A percentile compares a stretch with the other conserved stretches of the same genome.
Evolutionary conservation across 2,329 filamentous ascomycete species (phyloP).

Genomic region (Didymella pinodella): DNA sequence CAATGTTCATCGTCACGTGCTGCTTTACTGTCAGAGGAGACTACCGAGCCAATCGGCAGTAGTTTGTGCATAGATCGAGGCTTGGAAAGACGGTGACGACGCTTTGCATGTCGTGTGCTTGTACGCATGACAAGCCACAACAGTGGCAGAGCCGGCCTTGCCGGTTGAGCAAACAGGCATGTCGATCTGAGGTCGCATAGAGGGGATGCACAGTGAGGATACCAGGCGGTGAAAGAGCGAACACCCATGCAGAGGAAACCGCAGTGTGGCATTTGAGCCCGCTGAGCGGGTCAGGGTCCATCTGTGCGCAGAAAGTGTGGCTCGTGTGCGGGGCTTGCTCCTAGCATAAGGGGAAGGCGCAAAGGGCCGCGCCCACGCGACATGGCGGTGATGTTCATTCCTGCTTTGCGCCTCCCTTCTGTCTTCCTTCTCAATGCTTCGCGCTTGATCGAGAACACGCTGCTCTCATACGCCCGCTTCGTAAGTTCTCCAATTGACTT

Average conservation of each 20-base stretch:
- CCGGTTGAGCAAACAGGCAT: slow-evolving; percentile 9
- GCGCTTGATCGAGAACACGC: not conserved
- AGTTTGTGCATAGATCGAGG: slow-evolving; percentile 11
- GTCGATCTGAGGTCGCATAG: slow-evolving; percentile 2
- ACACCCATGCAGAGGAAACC: not conserved
- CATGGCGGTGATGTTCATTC: slow-evolving; percentile 17
- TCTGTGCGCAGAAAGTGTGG: slow-evolving; percentile 11
- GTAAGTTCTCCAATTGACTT: slow-evolving; percentile 18
- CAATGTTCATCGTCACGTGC: slow-evolving; percentile 12
- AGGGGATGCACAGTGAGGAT: not conserved
- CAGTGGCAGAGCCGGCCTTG: slow-evolving; percentile 15
- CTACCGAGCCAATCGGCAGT: slow-evolving; percentile 19
- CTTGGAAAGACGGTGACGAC: slow-evolving; percentile 13
- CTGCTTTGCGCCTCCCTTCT: slow-evolving; percentile 9
- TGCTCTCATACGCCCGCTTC: not conserved
- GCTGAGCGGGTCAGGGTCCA: slow-evolving; percentile 5
- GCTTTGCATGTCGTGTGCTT: slow-evolving; percentile 15
- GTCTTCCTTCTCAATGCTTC: slow-evolving; percentile 5
- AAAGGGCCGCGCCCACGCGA: slow-evolving; percentile 18
- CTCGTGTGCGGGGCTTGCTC: slow-evolving; percentile 12
- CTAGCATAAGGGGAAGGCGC: slow-evolving; percentile 15
- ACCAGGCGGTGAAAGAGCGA: not conserved
- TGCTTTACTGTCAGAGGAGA: slow-evolving; percentile 4
- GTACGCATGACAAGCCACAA: slow-evolving; percentile 20
- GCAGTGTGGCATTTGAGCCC: not conserved